phyloP scores from a whole-genome alignment of 345 rosid species.

The Sapria himalayana region DNA sequence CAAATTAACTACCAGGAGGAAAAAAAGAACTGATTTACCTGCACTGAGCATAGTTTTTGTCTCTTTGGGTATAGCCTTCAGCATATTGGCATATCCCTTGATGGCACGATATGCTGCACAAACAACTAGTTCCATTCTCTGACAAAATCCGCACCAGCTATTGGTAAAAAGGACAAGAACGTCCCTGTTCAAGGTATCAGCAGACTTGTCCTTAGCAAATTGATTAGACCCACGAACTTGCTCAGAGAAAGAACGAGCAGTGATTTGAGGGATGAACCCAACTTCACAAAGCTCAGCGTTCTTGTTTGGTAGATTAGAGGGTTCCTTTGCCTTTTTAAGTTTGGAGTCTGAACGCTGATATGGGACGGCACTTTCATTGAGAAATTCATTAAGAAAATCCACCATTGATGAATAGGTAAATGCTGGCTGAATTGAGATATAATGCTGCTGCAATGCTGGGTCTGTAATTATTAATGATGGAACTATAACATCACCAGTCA shows the following conservation, averaged over 20 bases:
- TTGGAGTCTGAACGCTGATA: constrained; percentile 34
- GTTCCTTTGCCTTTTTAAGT: constrained; percentile 21
- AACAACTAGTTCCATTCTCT: constrained; percentile 76
- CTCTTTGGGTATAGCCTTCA: constrained; percentile 19
- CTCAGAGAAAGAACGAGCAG: constrained; percentile 31
- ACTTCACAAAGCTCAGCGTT: constrained; percentile 66
- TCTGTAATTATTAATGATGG: constrained; percentile 64
- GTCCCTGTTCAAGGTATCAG: constrained; percentile 36
- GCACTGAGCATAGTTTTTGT: constrained; percentile 13
- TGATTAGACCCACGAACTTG: constrained; percentile 35
- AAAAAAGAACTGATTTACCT: too few relatives aligned
- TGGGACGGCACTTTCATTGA: constrained; percentile 44
- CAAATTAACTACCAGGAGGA: too few relatives aligned
- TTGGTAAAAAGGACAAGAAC: constrained; percentile 74
- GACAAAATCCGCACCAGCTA: constrained; percentile 89
- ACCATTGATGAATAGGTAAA: constrained; percentile 27
- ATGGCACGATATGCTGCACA: constrained; percentile 60
- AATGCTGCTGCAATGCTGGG: constrained; percentile 48
- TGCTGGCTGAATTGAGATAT: constrained; percentile 22
- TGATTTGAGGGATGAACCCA: constrained; percentile 50
- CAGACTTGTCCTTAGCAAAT: constrained; percentile 18
- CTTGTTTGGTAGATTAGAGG: constrained; percentile 52
- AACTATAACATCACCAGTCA: constrained; percentile 50
- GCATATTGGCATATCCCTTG: constrained; percentile 23
- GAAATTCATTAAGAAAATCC: constrained; percentile 33